phyloP scores from a whole-genome alignment of 2,329 filamentous ascomycete species.

The Xylaria sp. region DNA sequence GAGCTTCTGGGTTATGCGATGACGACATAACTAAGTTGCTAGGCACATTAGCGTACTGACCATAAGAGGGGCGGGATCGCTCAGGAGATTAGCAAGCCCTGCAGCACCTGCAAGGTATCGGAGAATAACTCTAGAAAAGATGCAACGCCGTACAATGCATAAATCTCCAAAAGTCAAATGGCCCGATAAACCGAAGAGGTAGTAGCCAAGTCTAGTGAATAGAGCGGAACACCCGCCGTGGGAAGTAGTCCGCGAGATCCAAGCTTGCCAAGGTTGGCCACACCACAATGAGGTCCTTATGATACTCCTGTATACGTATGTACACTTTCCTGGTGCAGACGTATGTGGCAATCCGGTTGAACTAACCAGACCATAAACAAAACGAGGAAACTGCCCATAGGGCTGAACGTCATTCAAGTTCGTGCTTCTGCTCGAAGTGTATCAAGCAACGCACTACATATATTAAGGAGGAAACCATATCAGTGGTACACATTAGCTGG shows the following conservation, averaged over 20 bases:
- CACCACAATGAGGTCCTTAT: neutral
- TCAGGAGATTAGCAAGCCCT: neutral
- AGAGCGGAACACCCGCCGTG: slow-evolving; percentile 9
- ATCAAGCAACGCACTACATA: too few species aligned
- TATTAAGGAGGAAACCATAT: neutral
- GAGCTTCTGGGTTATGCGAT: neutral
- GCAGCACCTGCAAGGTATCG: neutral
- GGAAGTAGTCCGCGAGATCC: slow-evolving; percentile 14
- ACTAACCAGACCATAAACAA: neutral
- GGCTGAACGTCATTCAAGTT: neutral
- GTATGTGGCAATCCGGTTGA: neutral
- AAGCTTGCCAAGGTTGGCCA: neutral
- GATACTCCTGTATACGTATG: too few species aligned
- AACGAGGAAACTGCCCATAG: neutral
- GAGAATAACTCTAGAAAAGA: neutral
- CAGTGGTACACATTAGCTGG: neutral
- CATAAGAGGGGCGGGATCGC: neutral
- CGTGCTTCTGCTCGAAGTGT: neutral
- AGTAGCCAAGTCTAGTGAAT: neutral
- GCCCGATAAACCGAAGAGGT: neutral
- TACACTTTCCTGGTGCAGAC: neutral
- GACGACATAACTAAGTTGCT: neutral
- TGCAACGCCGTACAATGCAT: neutral
- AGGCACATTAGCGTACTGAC: neutral
- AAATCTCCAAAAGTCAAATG: neutral